These are phyloP conservation scores for Saxophila tyrrhenica DNA, from an alignment of 495 filamentous ascomycete genomes.

Conservation along the genomic window DNA sequence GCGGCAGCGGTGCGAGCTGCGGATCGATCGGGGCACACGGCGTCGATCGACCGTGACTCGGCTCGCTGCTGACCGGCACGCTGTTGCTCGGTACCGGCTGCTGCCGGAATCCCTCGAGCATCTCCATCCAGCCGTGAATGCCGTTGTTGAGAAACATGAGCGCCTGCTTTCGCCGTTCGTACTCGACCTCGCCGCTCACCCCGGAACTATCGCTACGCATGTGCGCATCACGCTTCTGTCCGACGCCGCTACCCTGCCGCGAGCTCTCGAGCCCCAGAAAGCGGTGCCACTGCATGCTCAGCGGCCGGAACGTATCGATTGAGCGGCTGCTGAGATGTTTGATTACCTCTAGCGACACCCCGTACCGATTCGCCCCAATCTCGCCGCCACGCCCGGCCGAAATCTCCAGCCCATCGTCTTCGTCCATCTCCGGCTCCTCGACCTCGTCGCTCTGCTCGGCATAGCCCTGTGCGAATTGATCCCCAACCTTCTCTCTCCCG, in stretches of 20 bases:
- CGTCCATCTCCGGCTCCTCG: slow-evolving; percentile 6
- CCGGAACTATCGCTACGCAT: background rate
- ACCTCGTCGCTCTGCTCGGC: background rate
- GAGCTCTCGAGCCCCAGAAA: slow-evolving; percentile 2
- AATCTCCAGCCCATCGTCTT: slow-evolving; percentile 6
- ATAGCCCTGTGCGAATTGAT: background rate
- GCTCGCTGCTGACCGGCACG: background rate
- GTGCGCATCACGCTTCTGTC: slow-evolving; percentile 1
- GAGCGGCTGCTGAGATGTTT: slow-evolving; percentile 5
- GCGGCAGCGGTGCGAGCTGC: background rate
- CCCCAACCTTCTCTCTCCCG: slow-evolving; percentile 4
- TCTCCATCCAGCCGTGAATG: background rate
- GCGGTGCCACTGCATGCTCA: background rate
- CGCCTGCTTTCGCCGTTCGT: background rate
- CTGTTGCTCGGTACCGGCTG: background rate
- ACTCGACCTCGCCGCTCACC: background rate
- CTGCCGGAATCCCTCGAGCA: background rate
- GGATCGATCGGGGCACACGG: background rate
- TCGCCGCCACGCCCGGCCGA: slow-evolving; percentile 1
- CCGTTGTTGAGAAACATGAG: slow-evolving; percentile 3
- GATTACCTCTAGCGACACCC: slow-evolving; percentile 2
- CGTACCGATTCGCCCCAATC: slow-evolving; percentile 5
- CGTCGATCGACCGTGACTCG: background rate
- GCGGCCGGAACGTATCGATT: slow-evolving; percentile 1
- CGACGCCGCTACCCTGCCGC: background rate